These are phyloP conservation scores for Ramalina intermedia DNA, from an alignment of 495 filamentous ascomycete genomes.

Conservation along the genomic window DNA sequence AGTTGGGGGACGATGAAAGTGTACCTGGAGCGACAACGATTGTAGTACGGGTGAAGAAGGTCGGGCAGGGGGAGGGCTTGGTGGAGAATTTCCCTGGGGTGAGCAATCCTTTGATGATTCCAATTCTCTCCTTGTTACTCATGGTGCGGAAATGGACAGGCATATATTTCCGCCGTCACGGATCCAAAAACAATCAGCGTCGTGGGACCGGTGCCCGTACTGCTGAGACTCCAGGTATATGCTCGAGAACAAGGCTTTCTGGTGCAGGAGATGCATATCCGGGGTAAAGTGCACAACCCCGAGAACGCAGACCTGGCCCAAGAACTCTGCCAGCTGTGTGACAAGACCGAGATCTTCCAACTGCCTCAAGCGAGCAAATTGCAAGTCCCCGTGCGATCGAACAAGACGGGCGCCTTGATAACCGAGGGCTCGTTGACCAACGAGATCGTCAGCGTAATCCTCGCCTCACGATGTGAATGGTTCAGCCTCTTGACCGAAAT, in stretches of 20 bases:
- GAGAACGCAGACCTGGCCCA: slow-evolving; percentile 16
- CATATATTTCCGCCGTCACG: slow-evolving; percentile 21
- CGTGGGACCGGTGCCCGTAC: slow-evolving; percentile 10
- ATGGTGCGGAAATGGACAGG: slow-evolving; percentile 2
- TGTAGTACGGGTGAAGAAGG: slow-evolving; percentile 17
- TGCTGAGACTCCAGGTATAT: slow-evolving; percentile 2
- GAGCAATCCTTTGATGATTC: background rate
- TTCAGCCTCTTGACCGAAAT: slow-evolving; percentile 17
- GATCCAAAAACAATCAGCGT: slow-evolving; percentile 21
- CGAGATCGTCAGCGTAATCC: slow-evolving; percentile 19
- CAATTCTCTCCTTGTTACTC: background rate
- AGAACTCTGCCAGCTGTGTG: slow-evolving; percentile 16
- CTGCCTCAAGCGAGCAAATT: slow-evolving; percentile 14
- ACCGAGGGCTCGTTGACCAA: slow-evolving; percentile 14
- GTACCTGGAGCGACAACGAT: slow-evolving; percentile 13
- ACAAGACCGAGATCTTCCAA: slow-evolving; percentile 3
- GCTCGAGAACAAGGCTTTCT: slow-evolving; percentile 3
- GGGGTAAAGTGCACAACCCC: slow-evolving; percentile 20
- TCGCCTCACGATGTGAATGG: slow-evolving; percentile 25
- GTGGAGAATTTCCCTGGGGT: slow-evolving; percentile 15
- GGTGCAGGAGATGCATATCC: slow-evolving; percentile 7
- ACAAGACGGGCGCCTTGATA: slow-evolving; percentile 12
- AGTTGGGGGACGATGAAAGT: slow-evolving; percentile 18
- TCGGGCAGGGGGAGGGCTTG: slow-evolving; percentile 19
- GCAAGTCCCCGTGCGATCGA: slow-evolving; percentile 19